Base-by-base conservation (phyloP, 495 filamentous ascomycete species). In the Penicillium nucicola region DNA sequence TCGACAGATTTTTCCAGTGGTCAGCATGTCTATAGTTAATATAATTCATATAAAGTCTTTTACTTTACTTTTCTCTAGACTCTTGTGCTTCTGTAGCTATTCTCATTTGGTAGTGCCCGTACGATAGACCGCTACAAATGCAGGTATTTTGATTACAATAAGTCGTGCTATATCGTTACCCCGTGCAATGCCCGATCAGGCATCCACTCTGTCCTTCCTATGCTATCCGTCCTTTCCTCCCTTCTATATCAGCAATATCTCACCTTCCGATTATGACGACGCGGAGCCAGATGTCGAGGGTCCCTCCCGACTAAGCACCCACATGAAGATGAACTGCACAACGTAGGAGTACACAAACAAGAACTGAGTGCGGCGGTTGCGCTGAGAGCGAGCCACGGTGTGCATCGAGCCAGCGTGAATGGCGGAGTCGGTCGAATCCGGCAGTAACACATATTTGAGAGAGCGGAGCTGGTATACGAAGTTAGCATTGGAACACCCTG, bases 331-430 rank as follows among this genome's bases (percentile, higher is more conserved):
- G 40, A 97, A 83, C 69, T 98, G 93, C 44, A 96, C 85, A 13
- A 92, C 75, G 68, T 97, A 98, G 33, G 89, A 88, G 72, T 98
- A 98, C 51, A 92, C 71, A 70, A 97, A 97, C 51, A 98, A 72
- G 59, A 98, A 98, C 74, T 97, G 90, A 3, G 91, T 97, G 48
- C 93, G 78, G 65, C 90, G 83, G 69, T 87, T 96, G 62, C 86
- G 82, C 75, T 95, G 92, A 14, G 87, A 82, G 55, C 92, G 82
- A 32, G 84, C 84, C 50, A 92, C 83, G 19, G 88, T 90, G 66
- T 92, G 88, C 72, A 79, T 85, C 20, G 84, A 82, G 42, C 77
- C 77, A 9, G 80, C 83, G 49, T 83, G 81, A 61, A 76, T 75
- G 18, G 78, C 70, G 45, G 77, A 78, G 56, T 84, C 81, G 13